Base-by-base conservation (phyloP, 2,329 filamentous ascomycete genomes). In the Cephalotrichum gorgonifer region DNA sequence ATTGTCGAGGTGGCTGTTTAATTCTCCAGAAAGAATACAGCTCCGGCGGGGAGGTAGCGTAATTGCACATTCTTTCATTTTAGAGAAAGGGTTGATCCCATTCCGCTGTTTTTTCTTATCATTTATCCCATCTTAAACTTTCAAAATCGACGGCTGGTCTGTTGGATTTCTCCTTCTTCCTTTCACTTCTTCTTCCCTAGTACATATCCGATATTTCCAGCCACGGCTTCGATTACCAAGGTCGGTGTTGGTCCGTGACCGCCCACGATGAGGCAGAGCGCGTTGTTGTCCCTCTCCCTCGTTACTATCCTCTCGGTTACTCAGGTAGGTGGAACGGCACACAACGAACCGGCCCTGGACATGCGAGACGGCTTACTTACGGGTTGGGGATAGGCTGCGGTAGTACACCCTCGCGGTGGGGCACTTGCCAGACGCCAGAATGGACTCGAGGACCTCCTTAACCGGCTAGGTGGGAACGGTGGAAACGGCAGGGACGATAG, bases 111-210 rank as follows among this genome's bases (percentile, higher is more conserved):
- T 39, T 17, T 22, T 5, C 12, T 22, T 8, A 31, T 14, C 14
- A 31, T 31, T 8, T 14, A 31, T 31, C 7, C 28, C 28, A 8
- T 31, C 28, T 31, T 31, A 7, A 31, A 7, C 28, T 31, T 14
- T 31, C 14, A 31, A 8, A 31, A 31, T 33, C 54, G 54, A 61
- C 60, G 57, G 58, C 58, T 58, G 58, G 59, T 48, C 57, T 59
- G 54, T 57, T 59, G 51, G 47, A 49, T 31, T 49, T 44, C 49
- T 53, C 54, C 43, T 43, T 54, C 50, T 46, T 51, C 47, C 45
- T 2, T 31, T 15, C 20, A 5, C 41, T 43, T 43, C 23, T 12
- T 8, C 41, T 14, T 43, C 22, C 30, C 12, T 33, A 5, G 26
- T 43, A 43, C 26, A 43, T 17, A 43, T 22, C 20, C 17, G 22